Percentiles rank a stretch among this genome's conserved stretches.
These are phyloP conservation scores for Phytophthora rubi DNA, from an alignment of 352 stramenopile species.

Conservation along the genomic window DNA sequence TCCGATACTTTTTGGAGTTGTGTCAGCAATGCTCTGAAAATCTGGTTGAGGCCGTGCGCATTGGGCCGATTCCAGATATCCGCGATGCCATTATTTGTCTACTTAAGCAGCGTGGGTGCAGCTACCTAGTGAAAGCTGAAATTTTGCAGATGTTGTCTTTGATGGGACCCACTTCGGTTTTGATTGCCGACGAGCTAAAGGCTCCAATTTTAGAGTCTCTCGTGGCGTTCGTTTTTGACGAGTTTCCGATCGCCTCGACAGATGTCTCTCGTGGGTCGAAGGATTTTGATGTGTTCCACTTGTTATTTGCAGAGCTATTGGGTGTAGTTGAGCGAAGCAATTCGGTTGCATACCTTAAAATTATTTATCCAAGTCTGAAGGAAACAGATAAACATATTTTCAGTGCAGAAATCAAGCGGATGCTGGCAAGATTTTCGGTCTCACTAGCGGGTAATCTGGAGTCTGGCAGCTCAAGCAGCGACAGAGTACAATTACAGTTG, in stretches of 20 bases:
- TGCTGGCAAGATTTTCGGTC: conserved; percentile 49
- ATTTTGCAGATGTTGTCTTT: conserved; percentile 52
- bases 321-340: conserved; percentile 61
- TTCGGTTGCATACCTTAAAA: conserved; percentile 48
- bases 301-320: conserved; percentile 63
- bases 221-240: conserved; percentile 61
- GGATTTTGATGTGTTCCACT: conserved; percentile 68
- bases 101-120: conserved; percentile 44
- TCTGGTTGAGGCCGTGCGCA: conserved; percentile 33
- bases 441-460: conserved; percentile 9
- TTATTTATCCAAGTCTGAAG: conserved; percentile 69
- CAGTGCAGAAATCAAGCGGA: conserved; percentile 50
- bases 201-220: conserved; percentile 44
- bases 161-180: conserved; percentile 32
- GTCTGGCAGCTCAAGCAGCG: not conserved
- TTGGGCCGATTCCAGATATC: conserved; percentile 51
- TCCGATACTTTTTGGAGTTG: conserved; percentile 53
- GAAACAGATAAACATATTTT: conserved; percentile 70
- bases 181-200: conserved; percentile 7
- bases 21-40: conserved; percentile 43
- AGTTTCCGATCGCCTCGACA: conserved; percentile 79
- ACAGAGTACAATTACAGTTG: conserved; percentile 26
- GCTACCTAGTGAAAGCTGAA: conserved; percentile 70
- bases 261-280: conserved; percentile 68
- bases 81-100: conserved; percentile 40